phyloP scores from a whole-genome alignment of 2,329 filamentous ascomycete species.

The Magnaporthales sp. region DNA sequence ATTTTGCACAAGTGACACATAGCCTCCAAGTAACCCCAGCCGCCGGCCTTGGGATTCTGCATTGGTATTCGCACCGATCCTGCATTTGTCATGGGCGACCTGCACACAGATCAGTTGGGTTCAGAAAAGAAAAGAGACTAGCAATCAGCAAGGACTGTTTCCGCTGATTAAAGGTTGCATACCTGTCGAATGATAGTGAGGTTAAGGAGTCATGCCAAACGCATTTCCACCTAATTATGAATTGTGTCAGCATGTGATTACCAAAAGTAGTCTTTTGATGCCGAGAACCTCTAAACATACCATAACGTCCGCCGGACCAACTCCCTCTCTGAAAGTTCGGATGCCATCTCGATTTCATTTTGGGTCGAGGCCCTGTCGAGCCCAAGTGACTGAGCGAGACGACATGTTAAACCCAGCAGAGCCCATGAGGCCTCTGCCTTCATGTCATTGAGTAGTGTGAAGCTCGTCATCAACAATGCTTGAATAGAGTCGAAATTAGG shows the following conservation, averaged over 20 bases:
- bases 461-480: conserved; percentile 52
- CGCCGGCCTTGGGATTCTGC: conserved; percentile 31
- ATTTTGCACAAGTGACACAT: conserved; percentile 58
- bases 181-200: conserved; percentile 58
- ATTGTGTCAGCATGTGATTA: too few species aligned
- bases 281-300: conserved; percentile 22
- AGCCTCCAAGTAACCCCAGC: conserved; percentile 52
- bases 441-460: conserved; percentile 60
- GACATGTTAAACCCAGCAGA: conserved; percentile 52
- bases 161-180: conserved; percentile 11
- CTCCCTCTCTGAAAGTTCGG: conserved; percentile 41
- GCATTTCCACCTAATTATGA: conserved; percentile 42
- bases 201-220: conserved; percentile 60
- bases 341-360: conserved; percentile 31
- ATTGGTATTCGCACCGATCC: conserved; percentile 45
- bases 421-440: conserved; percentile 62
- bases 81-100: conserved; percentile 55
- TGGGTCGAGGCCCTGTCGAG: conserved; percentile 54
- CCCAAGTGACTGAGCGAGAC: conserved; percentile 56
- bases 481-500: conserved; percentile 60
- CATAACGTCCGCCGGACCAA: conserved; percentile 47
- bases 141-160: neutral
- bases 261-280: neutral
- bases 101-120: conserved; percentile 13
- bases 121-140: neutral